A percentile compares a stretch with the other conserved stretches of the same genome.
Conservation (phyloP, 495 filamentous ascomycete species). For the Schizothecium vesticola region DNA sequence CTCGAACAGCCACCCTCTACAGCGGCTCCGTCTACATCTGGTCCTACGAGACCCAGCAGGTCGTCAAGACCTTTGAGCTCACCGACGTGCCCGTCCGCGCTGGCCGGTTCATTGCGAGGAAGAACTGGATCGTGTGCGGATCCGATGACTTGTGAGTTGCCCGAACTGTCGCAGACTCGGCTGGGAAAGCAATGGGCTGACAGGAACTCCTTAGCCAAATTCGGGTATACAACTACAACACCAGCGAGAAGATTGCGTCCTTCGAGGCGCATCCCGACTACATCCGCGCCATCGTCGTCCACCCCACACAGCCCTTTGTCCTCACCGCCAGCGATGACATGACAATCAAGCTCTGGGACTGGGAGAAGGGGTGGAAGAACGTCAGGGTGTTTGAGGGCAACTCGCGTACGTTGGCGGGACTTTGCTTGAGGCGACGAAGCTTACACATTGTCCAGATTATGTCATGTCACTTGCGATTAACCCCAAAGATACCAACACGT, state of each 20-base stretch:
- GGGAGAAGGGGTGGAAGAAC: conserved; percentile 97
- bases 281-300: conserved; percentile 95
- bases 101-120: conserved; percentile 91
- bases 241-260: conserved; percentile 95
- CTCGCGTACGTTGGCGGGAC: conserved; percentile 44
- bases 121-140: conserved; percentile 99
- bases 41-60: conserved; percentile 96
- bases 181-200: neutral
- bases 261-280: conserved; percentile 99
- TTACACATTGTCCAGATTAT: conserved; percentile 23
- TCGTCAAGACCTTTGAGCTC: conserved; percentile 98
- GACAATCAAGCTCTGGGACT: conserved; percentile 99
- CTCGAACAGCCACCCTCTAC: conserved; percentile 61
- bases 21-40: conserved; percentile 99
- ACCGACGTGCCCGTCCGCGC: conserved; percentile 98
- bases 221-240: conserved; percentile 88
- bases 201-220: conserved; percentile 23
- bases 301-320: conserved; percentile 92
- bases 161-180: neutral
- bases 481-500: conserved; percentile 96
- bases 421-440: neutral
- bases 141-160: conserved; percentile 94
- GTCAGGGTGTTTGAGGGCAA: conserved; percentile 98
- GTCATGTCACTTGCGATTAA: conserved; percentile 99
- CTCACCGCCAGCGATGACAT: conserved; percentile 98